Evolutionary conservation across 2,329 filamentous ascomycete species (phyloP).

Genomic region (Elsinoe batatas): DNA sequence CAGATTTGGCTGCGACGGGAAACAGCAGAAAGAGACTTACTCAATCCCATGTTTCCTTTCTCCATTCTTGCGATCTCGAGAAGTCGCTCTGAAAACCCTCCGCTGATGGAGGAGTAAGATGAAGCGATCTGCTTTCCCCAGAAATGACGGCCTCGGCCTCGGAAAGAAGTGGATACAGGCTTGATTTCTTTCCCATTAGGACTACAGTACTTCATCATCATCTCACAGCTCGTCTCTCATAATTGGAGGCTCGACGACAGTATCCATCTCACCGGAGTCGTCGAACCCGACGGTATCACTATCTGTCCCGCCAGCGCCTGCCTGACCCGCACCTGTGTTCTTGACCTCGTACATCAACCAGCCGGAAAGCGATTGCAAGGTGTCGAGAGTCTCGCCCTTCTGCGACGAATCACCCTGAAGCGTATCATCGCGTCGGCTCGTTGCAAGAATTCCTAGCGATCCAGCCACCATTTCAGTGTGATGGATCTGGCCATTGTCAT

Average conservation of each 20-base stretch:
- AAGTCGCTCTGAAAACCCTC: not conserved
- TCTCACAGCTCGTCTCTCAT: no score
- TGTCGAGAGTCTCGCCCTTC: not conserved
- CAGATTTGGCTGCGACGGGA: not conserved
- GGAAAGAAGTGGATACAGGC: not conserved
- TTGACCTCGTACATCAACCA: not conserved
- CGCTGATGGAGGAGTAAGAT: not conserved
- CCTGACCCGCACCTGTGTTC: not conserved
- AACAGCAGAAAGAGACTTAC: not conserved
- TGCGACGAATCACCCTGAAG: not conserved
- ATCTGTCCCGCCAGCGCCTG: no score
- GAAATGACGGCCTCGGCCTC: not conserved
- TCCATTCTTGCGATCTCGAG: not conserved
- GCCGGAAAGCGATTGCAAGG: not conserved
- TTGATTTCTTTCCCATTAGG: no score
- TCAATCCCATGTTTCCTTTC: constrained; percentile 5
- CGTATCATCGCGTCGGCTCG: constrained; percentile 16
- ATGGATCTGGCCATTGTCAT: constrained; percentile 23
- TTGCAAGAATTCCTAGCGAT: constrained; percentile 21
- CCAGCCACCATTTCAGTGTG: constrained; percentile 26
- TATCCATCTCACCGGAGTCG: not conserved
- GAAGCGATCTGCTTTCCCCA: not conserved
- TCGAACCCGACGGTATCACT: no score
- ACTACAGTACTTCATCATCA: no score
- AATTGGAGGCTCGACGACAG: not conserved